phyloP scores from a whole-genome alignment of 441 rosid genomes.

The Biscutella laevigata region DNA sequence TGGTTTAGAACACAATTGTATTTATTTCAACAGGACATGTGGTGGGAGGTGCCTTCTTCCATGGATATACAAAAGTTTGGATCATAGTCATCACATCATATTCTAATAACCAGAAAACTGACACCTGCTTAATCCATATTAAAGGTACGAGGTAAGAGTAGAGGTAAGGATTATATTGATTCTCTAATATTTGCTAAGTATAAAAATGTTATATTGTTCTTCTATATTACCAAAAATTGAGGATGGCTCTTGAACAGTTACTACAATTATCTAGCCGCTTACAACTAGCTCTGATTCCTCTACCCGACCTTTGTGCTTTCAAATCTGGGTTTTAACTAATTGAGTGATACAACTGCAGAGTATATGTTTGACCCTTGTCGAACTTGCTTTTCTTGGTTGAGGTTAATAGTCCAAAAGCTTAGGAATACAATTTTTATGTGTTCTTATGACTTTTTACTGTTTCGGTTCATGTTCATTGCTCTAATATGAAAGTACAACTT shows the following conservation, averaged over 20 bases:
- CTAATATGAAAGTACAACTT: constrained; percentile 88
- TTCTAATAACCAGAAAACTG: constrained; percentile 39
- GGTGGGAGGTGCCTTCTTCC: constrained; percentile 50
- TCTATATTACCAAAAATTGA: constrained; percentile 53
- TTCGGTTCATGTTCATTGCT: constrained; percentile 88
- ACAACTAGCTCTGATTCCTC: too few relatives aligned
- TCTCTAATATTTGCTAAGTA: not conserved
- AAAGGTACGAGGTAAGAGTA: constrained; percentile 40
- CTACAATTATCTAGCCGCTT: constrained; percentile 67
- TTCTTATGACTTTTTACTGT: constrained; percentile 37
- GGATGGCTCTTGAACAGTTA: constrained; percentile 54
- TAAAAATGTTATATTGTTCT: constrained; percentile 15
- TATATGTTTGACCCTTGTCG: too few relatives aligned
- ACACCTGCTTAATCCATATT: constrained; percentile 44
- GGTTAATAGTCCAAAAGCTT: too few relatives aligned
- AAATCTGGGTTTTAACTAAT: too few relatives aligned
- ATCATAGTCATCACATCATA: constrained; percentile 45
- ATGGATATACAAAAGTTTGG: constrained; percentile 75
- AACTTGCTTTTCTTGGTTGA: too few relatives aligned
- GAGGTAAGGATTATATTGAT: not conserved
- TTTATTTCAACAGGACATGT: constrained; percentile 43
- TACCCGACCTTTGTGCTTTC: too few relatives aligned
- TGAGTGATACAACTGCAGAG: too few relatives aligned
- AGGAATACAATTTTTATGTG: too few relatives aligned
- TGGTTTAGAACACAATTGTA: not conserved